Conservation (phyloP, 768 basidiomycete species). For the Amanita inopinata region DNA sequence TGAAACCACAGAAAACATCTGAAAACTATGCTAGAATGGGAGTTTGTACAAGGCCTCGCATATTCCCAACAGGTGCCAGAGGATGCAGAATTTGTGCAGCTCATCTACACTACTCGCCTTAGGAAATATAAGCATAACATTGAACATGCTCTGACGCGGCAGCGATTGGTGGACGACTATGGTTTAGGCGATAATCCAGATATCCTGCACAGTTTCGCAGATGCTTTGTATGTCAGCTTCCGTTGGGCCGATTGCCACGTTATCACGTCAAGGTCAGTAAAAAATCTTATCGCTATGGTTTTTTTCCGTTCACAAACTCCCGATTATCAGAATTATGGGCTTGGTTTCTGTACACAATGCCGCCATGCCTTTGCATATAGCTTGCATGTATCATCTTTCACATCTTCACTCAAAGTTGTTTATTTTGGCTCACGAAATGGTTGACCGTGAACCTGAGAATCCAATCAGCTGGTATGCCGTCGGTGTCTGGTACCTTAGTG, state of each 20-base stretch:
- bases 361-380: slow-evolving; percentile 90
- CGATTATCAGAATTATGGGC: slow-evolving; percentile 59
- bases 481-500: slow-evolving; percentile 90
- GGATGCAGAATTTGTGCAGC: slow-evolving; percentile 83
- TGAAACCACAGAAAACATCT: slow-evolving; percentile 3
- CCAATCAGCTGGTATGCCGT: slow-evolving; percentile 98
- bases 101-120: slow-evolving; percentile 87
- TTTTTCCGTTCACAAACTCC: neutral
- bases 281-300: neutral
- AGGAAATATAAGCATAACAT: slow-evolving; percentile 81
- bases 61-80: slow-evolving; percentile 78
- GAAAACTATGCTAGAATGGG: slow-evolving; percentile 64
- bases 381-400: slow-evolving; percentile 94
- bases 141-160: slow-evolving; percentile 75
- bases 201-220: slow-evolving; percentile 83
- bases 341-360: slow-evolving; percentile 79
- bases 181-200: slow-evolving; percentile 87
- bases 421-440: slow-evolving; percentile 92
- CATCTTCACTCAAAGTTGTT: slow-evolving; percentile 90
- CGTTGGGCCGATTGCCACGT: slow-evolving; percentile 92
- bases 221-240: slow-evolving; percentile 79
- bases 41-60: slow-evolving; percentile 79
- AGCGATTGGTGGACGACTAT: slow-evolving; percentile 74
- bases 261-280: slow-evolving; percentile 65
- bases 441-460: slow-evolving; percentile 88